Evolutionary conservation across 1,284 basidiomycete species (phyloP).

Genomic region (Phaffia rhodozyma): DNA sequence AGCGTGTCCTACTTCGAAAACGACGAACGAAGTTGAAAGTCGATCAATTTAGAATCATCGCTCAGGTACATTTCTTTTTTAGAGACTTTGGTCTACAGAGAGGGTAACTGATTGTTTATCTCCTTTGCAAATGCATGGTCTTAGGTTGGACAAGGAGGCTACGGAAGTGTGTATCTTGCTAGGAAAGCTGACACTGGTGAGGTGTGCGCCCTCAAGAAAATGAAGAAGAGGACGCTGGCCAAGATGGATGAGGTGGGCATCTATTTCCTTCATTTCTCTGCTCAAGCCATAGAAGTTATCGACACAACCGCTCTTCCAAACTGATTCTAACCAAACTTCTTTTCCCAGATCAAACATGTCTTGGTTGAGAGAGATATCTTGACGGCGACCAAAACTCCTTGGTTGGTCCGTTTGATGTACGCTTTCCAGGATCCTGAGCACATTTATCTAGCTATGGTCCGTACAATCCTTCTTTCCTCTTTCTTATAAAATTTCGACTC

Average conservation of each 20-base stretch:
- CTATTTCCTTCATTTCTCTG: not conserved
- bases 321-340: not conserved
- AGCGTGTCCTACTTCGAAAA: constrained; percentile 78
- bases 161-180: constrained; percentile 88
- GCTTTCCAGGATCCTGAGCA: constrained; percentile 82
- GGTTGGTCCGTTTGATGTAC: constrained; percentile 83
- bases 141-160: constrained; percentile 81
- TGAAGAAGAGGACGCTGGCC: constrained; percentile 78
- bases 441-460: constrained; percentile 82
- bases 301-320: not conserved
- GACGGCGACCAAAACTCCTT: constrained; percentile 87
- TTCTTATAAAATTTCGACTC: no score
- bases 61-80: constrained; percentile 42
- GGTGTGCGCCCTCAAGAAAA: constrained; percentile 90
- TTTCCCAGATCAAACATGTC: constrained; percentile 72
- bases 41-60: constrained; percentile 86
- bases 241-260: constrained; percentile 85
- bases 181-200: constrained; percentile 82
- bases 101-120: not conserved
- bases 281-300: constrained; percentile 17
- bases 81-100: not conserved
- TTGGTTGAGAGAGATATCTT: constrained; percentile 93
- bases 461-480: constrained; percentile 14
- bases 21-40: constrained; percentile 74
- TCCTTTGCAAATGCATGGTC: not conserved